phyloP scores from a whole-genome alignment of 192 early-diverging fungal genomes.

The Tieghemiomyces parasiticus region DNA sequence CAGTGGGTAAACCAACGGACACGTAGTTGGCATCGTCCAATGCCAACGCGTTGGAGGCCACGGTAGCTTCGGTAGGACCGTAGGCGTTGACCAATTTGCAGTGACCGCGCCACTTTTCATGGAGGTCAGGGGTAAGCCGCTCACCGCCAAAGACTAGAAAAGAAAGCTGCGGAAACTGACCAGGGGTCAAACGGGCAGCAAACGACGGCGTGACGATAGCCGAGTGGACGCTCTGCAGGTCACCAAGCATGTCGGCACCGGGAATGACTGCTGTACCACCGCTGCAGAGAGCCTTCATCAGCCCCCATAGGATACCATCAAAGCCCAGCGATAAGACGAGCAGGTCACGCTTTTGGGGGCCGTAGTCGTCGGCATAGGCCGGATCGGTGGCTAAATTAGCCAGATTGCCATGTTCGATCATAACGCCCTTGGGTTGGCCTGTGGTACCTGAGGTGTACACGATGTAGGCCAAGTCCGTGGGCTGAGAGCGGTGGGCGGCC shows the following conservation, averaged over 20 bases:
- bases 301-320: constrained; percentile 1
- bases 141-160: background rate
- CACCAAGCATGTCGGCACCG: background rate
- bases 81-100: background rate
- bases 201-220: background rate
- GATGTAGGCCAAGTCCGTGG: background rate
- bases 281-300: background rate
- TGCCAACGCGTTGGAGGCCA: background rate
- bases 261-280: constrained; percentile 1
- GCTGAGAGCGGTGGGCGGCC: background rate
- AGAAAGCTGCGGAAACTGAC: background rate
- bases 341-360: background rate
- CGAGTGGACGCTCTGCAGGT: background rate
- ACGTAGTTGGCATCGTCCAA: background rate
- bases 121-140: background rate
- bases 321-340: background rate
- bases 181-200: background rate
- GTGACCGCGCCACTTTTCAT: background rate
- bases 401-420: background rate
- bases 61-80: background rate
- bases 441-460: constrained; percentile 7
- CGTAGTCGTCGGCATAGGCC: background rate
- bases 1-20: constrained; percentile 15
- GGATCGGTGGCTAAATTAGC: background rate
- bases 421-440: constrained; percentile 3